Conservation (phyloP, 129 eudicot species). For the Pulicaria dysenterica region DNA sequence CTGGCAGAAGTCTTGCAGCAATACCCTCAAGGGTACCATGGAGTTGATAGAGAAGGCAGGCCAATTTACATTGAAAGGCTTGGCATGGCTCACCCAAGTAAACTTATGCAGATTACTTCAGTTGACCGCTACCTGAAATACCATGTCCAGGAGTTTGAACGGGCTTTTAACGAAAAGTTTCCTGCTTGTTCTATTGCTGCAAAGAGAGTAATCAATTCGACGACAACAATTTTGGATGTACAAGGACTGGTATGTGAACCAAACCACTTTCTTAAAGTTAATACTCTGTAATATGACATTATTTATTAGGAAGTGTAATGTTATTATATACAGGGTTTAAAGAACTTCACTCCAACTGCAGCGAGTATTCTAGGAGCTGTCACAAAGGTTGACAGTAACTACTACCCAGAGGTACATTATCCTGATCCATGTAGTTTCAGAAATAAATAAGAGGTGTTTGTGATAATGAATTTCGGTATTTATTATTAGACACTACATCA, state of each 20-base stretch:
- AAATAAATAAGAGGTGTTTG: slow-evolving; percentile 12
- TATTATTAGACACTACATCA: slow-evolving; percentile 72
- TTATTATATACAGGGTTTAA: slow-evolving; percentile 62
- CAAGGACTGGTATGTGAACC: slow-evolving; percentile 77
- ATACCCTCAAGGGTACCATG: slow-evolving; percentile 98
- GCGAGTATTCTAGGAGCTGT: slow-evolving; percentile 79
- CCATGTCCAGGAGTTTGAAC: slow-evolving; percentile 91
- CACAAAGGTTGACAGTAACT: slow-evolving; percentile 70
- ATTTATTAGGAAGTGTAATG: slow-evolving; percentile 14
- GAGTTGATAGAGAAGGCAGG: slow-evolving; percentile 88
- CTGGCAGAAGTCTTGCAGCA: slow-evolving; percentile 74
- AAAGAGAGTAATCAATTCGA: slow-evolving; percentile 69
- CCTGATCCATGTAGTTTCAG: not conserved
- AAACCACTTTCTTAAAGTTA: not conserved
- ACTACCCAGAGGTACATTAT: slow-evolving; percentile 77
- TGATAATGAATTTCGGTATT: slow-evolving; percentile 16
- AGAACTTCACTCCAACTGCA: slow-evolving; percentile 73
- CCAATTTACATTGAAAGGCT: slow-evolving; percentile 92
- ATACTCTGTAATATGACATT: not conserved
- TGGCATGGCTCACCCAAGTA: slow-evolving; percentile 77
- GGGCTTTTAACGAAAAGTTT: slow-evolving; percentile 67
- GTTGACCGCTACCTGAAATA: slow-evolving; percentile 71
- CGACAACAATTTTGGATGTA: slow-evolving; percentile 83
- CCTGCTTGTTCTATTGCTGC: slow-evolving; percentile 93
- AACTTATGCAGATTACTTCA: slow-evolving; percentile 74